phyloP scores from a whole-genome alignment of 345 rosid genomes.

The Camelina laxa region DNA sequence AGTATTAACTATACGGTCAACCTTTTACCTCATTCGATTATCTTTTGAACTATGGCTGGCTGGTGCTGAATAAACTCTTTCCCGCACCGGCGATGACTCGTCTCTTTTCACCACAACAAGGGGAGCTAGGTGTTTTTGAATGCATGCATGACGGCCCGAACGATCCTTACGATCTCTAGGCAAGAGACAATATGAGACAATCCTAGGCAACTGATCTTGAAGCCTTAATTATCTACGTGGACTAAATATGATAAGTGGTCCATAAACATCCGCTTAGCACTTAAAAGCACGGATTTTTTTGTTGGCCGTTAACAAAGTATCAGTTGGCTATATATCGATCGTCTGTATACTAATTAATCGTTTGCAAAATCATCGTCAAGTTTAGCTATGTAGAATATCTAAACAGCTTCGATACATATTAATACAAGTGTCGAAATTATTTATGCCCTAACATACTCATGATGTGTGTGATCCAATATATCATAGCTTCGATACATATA shows the following conservation, averaged over 20 bases:
- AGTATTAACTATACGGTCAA: no score
- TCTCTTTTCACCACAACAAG: neutral
- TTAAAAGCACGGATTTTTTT: neutral
- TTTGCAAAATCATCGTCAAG: no score
- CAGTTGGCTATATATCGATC: no score
- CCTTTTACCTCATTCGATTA: no score
- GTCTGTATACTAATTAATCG: no score
- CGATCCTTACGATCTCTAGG: neutral
- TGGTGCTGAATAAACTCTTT: neutral
- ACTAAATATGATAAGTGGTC: neutral
- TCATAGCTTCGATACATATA: neutral
- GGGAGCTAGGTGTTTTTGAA: neutral
- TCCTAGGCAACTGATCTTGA: no score
- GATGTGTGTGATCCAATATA: neutral
- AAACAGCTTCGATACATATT: neutral
- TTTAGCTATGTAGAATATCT: neutral
- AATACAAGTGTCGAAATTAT: neutral
- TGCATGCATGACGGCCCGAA: neutral
- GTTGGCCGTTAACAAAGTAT: no score
- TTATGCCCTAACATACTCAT: neutral
- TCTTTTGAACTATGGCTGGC: neutral
- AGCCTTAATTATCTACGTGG: no score
- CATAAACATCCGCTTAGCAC: neutral
- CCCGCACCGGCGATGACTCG: neutral
- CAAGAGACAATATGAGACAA: no score